These are phyloP conservation scores for Tolypocladium ophioglossoides DNA, from an alignment of 2,329 filamentous ascomycete species.

Conservation along the genomic window DNA sequence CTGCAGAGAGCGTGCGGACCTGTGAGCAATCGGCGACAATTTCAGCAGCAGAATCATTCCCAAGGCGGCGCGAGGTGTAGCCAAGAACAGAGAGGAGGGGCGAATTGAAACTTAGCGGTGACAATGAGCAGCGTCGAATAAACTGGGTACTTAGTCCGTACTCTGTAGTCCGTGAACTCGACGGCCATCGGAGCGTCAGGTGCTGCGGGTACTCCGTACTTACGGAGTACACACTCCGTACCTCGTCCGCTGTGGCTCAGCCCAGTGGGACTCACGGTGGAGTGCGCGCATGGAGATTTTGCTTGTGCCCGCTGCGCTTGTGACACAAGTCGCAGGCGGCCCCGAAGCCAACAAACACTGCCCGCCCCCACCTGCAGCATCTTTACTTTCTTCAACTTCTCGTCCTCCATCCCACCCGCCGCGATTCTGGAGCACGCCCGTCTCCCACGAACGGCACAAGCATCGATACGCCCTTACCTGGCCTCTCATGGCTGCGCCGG, in stretches of 20 bases:
- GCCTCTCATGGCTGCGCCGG: constrained; percentile 4
- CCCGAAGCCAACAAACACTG: background rate
- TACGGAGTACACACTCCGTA: too few species aligned
- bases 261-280: background rate
- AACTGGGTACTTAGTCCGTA: too few species aligned
- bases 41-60: background rate
- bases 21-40: background rate
- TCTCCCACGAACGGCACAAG: background rate
- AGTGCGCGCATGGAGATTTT: background rate
- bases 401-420: background rate
- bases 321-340: background rate
- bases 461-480: background rate
- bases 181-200: background rate
- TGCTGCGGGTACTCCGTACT: too few species aligned
- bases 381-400: background rate
- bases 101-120: background rate
- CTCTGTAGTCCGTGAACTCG: background rate
- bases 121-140: background rate
- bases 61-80: background rate
- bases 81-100: too few species aligned
- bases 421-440: too few species aligned
- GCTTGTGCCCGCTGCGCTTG: background rate
- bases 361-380: background rate
- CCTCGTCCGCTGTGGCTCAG: background rate
- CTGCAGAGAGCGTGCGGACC: background rate